Conservation (phyloP, 139 green algal species). For the Micractinium sp. region DNA sequence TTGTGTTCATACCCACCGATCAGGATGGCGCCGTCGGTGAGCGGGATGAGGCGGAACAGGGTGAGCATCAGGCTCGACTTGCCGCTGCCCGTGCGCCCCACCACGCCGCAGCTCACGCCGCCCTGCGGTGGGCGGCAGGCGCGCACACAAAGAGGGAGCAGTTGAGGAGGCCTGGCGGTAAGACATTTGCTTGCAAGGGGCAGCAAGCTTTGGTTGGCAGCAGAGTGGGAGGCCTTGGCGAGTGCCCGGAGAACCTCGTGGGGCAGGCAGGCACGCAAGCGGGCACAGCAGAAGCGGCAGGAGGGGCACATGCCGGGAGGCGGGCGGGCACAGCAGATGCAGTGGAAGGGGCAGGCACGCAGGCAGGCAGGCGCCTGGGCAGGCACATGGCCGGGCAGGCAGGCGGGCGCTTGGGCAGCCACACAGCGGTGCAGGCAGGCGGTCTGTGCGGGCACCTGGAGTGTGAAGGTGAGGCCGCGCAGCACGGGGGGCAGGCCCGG, state of each 20-base stretch:
- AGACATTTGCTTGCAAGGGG: no score
- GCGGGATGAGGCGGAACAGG: constrained; percentile 85
- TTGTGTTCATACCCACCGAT: constrained; percentile 46
- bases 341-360: background rate
- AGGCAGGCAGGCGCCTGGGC: background rate
- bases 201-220: no score
- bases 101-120: constrained; percentile 69
- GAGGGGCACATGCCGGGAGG: background rate
- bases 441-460: constrained; percentile 22
- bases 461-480: constrained; percentile 68
- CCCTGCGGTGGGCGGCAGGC: constrained; percentile 21
- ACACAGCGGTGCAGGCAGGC: no score
- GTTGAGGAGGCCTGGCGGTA: no score
- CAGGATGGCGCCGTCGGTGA: constrained; percentile 67
- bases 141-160: no score
- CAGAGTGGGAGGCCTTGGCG: no score
- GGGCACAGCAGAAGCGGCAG: background rate
- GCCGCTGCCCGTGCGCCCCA: constrained; percentile 82
- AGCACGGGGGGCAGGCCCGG: constrained; percentile 77
- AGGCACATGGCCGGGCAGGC: no score
- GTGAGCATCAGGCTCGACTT: constrained; percentile 85
- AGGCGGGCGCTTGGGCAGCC: no score
- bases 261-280: no score
- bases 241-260: no score
- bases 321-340: background rate